phyloP scores from a whole-genome alignment of 371 early-diverging fungal genomes.

The Lichtheimia hyalospora region DNA sequence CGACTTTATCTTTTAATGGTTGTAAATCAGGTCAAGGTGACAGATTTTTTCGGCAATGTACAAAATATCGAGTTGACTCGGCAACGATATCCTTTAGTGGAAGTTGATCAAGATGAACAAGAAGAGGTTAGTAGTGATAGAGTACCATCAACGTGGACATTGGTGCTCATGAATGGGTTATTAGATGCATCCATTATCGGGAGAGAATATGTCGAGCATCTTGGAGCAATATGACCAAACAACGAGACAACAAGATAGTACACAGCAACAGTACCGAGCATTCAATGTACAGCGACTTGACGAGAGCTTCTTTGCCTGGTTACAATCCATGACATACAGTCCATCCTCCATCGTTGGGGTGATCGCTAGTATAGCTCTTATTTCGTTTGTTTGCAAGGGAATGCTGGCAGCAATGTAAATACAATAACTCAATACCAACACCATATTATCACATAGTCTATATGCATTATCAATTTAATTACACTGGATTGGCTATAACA shows the following conservation, averaged over 20 bases:
- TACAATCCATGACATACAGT: not conserved
- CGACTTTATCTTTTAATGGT: not conserved
- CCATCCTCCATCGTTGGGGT: slow-evolving; percentile 3
- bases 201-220: not conserved
- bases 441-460: too few relatives aligned
- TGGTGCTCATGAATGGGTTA: too few relatives aligned
- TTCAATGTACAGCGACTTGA: slow-evolving; percentile 6
- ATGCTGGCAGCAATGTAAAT: not conserved
- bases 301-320: not conserved
- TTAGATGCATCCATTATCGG: not conserved
- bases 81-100: slow-evolving; percentile 35
- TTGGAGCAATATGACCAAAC: not conserved
- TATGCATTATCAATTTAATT: too few relatives aligned
- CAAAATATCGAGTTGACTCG: slow-evolving; percentile 83
- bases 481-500: too few relatives aligned
- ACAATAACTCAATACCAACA: too few relatives aligned
- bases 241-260: not conserved
- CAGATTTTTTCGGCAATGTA: slow-evolving; percentile 95
- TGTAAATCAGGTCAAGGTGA: slow-evolving; percentile 65
- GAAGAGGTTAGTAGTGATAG: not conserved
- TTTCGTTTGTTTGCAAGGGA: not conserved
- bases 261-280: slow-evolving; percentile 7
- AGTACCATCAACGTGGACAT: not conserved
- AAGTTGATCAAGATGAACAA: not conserved
- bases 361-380: not conserved